A percentile compares a stretch with the other conserved stretches of the same genome.
Conservation (phyloP, 495 filamentous ascomycete genomes). For the Penicillium mononematosum region DNA sequence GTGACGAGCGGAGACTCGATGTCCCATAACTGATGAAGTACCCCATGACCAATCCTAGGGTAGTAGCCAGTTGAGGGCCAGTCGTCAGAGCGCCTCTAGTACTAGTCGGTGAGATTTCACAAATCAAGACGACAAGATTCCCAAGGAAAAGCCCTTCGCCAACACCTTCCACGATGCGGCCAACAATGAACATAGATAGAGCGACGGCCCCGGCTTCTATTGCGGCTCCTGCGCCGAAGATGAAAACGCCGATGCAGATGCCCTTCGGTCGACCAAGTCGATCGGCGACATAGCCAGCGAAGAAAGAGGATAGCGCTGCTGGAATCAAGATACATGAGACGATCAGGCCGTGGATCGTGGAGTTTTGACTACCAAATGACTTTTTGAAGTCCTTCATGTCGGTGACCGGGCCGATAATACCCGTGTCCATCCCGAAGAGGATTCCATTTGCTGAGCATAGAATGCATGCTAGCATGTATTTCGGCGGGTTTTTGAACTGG, state of each 20-base stretch:
- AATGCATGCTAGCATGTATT: slow-evolving; percentile 22
- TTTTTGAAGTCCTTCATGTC: slow-evolving; percentile 55
- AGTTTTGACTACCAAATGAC: slow-evolving; percentile 51
- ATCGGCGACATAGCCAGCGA: slow-evolving; percentile 62
- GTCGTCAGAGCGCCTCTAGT: slow-evolving; percentile 54
- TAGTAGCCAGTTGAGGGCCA: slow-evolving; percentile 54
- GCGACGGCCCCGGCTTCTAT: slow-evolving; percentile 48
- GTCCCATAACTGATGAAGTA: slow-evolving; percentile 66
- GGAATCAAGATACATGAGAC: slow-evolving; percentile 65
- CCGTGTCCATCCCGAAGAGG: slow-evolving; percentile 53
- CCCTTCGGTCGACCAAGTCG: slow-evolving; percentile 51
- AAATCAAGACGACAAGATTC: slow-evolving; percentile 56
- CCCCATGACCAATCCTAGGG: slow-evolving; percentile 51
- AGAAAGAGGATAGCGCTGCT: slow-evolving; percentile 59
- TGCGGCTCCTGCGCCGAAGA: slow-evolving; percentile 56
- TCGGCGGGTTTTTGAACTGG: slow-evolving; percentile 1
- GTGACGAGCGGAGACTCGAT: slow-evolving; percentile 46
- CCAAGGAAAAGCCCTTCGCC: slow-evolving; percentile 61
- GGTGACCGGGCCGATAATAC: slow-evolving; percentile 62
- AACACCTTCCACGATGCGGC: slow-evolving; percentile 54
- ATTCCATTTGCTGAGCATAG: slow-evolving; percentile 11
- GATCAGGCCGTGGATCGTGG: slow-evolving; percentile 57
- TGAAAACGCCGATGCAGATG: slow-evolving; percentile 52
- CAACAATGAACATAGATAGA: slow-evolving; percentile 54
- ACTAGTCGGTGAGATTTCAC: slow-evolving; percentile 58